Evolutionary conservation across 768 basidiomycete genomes (phyloP).

Genomic region (Rhizopogon vesiculosus): DNA sequence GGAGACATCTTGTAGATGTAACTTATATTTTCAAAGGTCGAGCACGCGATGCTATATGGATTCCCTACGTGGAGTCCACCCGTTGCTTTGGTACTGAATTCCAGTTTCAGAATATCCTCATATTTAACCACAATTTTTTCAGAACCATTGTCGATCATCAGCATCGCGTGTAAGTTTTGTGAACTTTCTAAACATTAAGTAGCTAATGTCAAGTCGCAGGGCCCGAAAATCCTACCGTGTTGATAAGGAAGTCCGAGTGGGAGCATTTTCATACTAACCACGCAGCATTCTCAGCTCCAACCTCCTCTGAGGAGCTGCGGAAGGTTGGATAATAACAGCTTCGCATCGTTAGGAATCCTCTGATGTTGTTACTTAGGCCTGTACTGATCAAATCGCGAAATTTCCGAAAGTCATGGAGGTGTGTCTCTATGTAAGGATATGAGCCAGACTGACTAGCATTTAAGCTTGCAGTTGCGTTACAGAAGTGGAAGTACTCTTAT

Average conservation of each 20-base stretch:
- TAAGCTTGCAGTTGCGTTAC: slow-evolving; percentile 19
- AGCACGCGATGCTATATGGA: slow-evolving; percentile 7
- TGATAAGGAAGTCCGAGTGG: slow-evolving; percentile 18
- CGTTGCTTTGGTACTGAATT: slow-evolving; percentile 14
- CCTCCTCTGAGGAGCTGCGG: background rate
- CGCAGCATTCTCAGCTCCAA: background rate
- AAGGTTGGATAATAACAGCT: background rate
- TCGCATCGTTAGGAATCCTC: background rate
- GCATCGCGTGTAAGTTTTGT: slow-evolving; percentile 10
- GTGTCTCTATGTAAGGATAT: background rate
- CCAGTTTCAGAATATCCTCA: background rate
- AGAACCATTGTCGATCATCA: background rate
- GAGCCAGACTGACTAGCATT: background rate
- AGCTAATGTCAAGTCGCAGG: slow-evolving; percentile 8
- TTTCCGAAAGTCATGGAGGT: slow-evolving; percentile 10
- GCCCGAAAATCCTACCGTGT: slow-evolving; percentile 4
- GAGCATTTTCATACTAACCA: slow-evolving; percentile 4
- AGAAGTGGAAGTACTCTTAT: slow-evolving; percentile 23
- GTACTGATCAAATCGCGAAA: slow-evolving; percentile 1
- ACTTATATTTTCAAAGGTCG: background rate
- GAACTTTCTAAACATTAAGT: background rate
- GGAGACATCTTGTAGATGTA: slow-evolving; percentile 10
- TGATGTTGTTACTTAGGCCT: slow-evolving; percentile 1
- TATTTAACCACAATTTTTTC: background rate
- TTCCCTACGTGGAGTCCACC: slow-evolving; percentile 18